A percentile compares a stretch with the other conserved stretches of the same genome.
phyloP scores from a whole-genome alignment of 306 rosid species.

The Styphnolobium japonicum region DNA sequence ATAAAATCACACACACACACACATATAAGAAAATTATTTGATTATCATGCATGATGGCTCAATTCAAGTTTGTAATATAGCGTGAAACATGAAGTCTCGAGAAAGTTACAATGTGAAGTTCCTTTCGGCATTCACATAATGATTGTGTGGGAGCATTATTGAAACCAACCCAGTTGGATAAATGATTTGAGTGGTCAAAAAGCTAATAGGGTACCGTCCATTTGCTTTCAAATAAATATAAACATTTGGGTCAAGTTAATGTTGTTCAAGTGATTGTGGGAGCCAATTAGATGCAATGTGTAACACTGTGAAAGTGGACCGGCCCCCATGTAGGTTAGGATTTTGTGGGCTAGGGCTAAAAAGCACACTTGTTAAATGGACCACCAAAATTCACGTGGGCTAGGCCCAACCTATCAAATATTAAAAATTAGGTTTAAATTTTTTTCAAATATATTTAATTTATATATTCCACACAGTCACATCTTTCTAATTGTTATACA shows the following conservation, averaged over 20 bases:
- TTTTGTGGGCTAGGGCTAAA: too few relatives aligned
- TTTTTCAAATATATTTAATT: too few relatives aligned
- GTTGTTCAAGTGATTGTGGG: not conserved
- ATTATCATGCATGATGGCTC: not conserved
- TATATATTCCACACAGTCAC: too few relatives aligned
- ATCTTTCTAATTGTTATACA: too few relatives aligned
- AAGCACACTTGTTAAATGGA: too few relatives aligned
- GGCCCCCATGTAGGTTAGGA: too few relatives aligned
- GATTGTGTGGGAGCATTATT: conserved; percentile 25
- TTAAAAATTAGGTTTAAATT: too few relatives aligned
- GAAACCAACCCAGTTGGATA: conserved; percentile 18
- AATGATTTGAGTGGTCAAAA: conserved; percentile 32
- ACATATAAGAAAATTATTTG: too few relatives aligned
- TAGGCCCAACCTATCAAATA: too few relatives aligned
- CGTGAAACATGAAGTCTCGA: not conserved
- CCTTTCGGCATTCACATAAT: conserved; percentile 19
- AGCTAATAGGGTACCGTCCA: not conserved
- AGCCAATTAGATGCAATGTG: not conserved
- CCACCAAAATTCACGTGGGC: too few relatives aligned
- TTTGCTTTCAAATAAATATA: not conserved
- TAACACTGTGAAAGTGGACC: too few relatives aligned
- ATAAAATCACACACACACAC: too few relatives aligned
- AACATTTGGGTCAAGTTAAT: not conserved
- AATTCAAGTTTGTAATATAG: not conserved
- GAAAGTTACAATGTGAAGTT: conserved; percentile 16